These are phyloP conservation scores for Annulohypoxylon maeteangense DNA, from an alignment of 495 filamentous ascomycete genomes.

Conservation along the genomic window DNA sequence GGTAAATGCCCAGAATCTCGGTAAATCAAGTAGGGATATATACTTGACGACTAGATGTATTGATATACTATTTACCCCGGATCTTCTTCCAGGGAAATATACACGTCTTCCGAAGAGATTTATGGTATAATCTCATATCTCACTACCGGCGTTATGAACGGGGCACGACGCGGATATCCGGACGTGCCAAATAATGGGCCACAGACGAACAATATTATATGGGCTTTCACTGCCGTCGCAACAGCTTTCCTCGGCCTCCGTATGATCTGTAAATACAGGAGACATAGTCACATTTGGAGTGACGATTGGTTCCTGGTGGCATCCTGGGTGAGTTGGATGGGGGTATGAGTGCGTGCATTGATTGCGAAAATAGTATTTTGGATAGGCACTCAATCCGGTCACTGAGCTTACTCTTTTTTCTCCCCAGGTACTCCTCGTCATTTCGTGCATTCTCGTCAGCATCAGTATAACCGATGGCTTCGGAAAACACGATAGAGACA, in stretches of 20 bases:
- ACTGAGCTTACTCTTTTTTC: neutral
- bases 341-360: neutral
- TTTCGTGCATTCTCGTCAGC: conserved; percentile 35
- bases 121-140: neutral
- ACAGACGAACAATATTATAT: conserved; percentile 33
- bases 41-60: too few species aligned
- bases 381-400: neutral
- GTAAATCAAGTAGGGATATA: too few species aligned
- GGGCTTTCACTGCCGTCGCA: conserved; percentile 32
- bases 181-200: conserved; percentile 28
- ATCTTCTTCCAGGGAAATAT: too few species aligned
- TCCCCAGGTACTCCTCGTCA: conserved; percentile 38
- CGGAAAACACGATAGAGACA: conserved; percentile 44
- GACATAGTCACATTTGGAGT: conserved; percentile 32
- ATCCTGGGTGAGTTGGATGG: conserved; percentile 41
- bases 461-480: conserved; percentile 40
- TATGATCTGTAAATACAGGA: conserved; percentile 34
- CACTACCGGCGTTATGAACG: neutral
- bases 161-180: neutral
- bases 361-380: neutral
- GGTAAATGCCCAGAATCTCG: neutral
- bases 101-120: too few species aligned
- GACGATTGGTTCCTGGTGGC: conserved; percentile 46
- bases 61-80: too few species aligned
- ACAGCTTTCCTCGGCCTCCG: conserved; percentile 43